Conservation (phyloP, 345 rosid species). For the Gossypium bickii region DNA sequence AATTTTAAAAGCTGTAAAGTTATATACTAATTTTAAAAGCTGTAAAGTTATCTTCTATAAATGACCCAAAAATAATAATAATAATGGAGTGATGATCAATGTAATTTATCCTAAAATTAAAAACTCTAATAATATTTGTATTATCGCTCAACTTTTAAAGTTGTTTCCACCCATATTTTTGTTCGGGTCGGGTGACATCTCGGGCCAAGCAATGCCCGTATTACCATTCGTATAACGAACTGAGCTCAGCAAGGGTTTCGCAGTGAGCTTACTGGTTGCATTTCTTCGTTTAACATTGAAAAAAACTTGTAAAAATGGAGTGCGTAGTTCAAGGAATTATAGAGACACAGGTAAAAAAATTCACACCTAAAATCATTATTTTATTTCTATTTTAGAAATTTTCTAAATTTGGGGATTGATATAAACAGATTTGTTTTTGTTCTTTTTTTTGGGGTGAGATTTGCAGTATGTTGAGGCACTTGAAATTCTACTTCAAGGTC, state of each 20-base stretch:
- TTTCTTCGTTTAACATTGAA: neutral
- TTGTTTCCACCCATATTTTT: too few relatives aligned
- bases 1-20: too few relatives aligned
- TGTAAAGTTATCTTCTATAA: too few relatives aligned
- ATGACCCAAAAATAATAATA: too few relatives aligned
- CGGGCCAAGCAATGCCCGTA: too few relatives aligned
- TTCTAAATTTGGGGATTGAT: neutral
- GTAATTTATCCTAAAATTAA: too few relatives aligned
- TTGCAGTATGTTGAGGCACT: slow-evolving; percentile 94
- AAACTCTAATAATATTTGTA: too few relatives aligned
- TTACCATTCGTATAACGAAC: too few relatives aligned
- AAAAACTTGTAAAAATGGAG: slow-evolving; percentile 40
- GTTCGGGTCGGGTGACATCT: too few relatives aligned
- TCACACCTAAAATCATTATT: neutral
- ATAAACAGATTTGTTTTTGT: neutral
- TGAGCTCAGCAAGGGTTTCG: neutral
- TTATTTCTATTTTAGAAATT: neutral
- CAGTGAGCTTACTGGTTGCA: neutral
- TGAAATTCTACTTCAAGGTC: slow-evolving; percentile 95
- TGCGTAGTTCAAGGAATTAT: slow-evolving; percentile 75
- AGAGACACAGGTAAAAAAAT: slow-evolving; percentile 51
- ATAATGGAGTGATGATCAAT: too few relatives aligned
- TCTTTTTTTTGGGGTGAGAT: neutral
- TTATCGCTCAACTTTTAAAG: too few relatives aligned
- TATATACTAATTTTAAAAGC: too few relatives aligned